Conservation (phyloP, 108 stramenopile genomes). For the Stephanodiscus triporus region DNA sequence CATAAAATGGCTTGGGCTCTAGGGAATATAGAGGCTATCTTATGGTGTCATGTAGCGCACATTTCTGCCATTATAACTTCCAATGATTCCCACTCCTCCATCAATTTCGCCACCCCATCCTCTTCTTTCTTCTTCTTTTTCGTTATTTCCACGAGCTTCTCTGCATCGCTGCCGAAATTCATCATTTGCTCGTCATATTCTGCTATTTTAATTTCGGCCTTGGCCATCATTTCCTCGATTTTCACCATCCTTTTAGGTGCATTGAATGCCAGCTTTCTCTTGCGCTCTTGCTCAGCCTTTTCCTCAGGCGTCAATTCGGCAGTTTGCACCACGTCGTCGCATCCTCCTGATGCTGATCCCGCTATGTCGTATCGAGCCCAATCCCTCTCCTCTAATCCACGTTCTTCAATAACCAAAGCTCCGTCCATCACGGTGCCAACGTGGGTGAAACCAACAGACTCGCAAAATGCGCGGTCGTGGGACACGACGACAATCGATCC, state of each 20-base stretch:
- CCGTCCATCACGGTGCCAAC: constrained; percentile 88
- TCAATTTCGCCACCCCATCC: constrained; percentile 55
- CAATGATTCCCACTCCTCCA: constrained; percentile 86
- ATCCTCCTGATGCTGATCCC: constrained; percentile 23
- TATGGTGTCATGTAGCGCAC: constrained; percentile 7
- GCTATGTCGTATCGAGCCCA: constrained; percentile 71
- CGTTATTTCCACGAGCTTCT: constrained; percentile 66
- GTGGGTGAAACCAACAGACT: constrained; percentile 86
- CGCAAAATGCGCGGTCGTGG: constrained; percentile 91
- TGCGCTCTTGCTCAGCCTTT: constrained; percentile 50
- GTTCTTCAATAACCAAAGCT: constrained; percentile 67
- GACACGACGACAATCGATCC: constrained; percentile 91
- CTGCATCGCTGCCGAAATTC: constrained; percentile 73
- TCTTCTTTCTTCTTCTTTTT: constrained; percentile 60
- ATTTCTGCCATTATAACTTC: constrained; percentile 65
- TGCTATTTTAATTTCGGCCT: constrained; percentile 67
- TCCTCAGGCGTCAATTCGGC: constrained; percentile 38
- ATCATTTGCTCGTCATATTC: constrained; percentile 84
- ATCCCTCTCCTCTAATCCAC: constrained; percentile 70
- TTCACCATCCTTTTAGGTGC: constrained; percentile 80
- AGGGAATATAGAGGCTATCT: too few species aligned
- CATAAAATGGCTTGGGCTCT: constrained; percentile 21
- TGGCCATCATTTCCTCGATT: constrained; percentile 74
- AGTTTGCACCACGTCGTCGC: constrained; percentile 16
- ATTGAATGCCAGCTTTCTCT: constrained; percentile 81